phyloP scores from a whole-genome alignment of 2,329 filamentous ascomycete species.

The Pseudogymnoascus sp. region DNA sequence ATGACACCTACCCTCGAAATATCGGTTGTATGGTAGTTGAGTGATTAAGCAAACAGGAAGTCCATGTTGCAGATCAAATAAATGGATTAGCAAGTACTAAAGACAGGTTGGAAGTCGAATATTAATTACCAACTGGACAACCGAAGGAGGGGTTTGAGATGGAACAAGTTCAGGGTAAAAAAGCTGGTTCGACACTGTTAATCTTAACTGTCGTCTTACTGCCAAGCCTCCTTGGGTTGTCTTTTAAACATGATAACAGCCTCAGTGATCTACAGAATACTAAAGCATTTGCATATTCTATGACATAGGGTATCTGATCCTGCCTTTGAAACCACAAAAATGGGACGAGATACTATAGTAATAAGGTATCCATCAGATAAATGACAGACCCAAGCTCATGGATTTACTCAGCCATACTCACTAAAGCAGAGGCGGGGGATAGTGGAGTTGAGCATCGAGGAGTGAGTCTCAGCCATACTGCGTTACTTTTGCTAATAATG shows the following conservation, averaged over 20 bases:
- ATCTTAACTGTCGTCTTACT: background rate
- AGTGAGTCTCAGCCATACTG: background rate
- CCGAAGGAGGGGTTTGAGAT: background rate
- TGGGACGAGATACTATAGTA: background rate
- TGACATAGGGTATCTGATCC: background rate
- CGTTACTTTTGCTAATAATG: background rate
- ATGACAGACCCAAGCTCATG: background rate
- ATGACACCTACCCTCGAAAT: background rate
- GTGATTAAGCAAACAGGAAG: background rate
- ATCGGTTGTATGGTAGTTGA: background rate
- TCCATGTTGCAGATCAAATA: background rate
- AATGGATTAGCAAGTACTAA: background rate
- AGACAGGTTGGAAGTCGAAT: background rate
- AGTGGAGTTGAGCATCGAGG: background rate
- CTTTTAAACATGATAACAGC: background rate
- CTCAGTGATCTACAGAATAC: background rate
- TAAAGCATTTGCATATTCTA: background rate
- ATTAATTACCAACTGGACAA: background rate
- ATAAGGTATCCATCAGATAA: background rate
- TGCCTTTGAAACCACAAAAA: background rate
- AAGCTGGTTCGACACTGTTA: background rate
- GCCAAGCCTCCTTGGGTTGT: background rate
- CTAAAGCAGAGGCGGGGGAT: background rate
- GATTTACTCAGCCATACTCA: background rate
- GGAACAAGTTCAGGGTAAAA: background rate